Conservation (phyloP, 305 asterid species). For the Fraxinus greggii region DNA sequence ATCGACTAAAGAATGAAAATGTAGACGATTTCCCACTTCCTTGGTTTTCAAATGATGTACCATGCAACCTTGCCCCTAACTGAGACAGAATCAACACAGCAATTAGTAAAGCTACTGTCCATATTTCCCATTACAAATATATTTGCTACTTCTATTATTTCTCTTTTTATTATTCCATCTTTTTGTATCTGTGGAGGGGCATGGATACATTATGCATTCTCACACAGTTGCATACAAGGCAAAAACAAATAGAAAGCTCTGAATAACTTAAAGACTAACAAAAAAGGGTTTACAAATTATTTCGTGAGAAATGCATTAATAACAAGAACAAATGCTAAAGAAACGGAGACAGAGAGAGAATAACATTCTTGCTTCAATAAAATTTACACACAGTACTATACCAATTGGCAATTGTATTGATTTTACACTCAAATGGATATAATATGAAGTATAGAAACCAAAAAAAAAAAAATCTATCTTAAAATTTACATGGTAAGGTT, state of each 20-base stretch:
- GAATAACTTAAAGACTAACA: not conserved
- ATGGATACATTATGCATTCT: not conserved
- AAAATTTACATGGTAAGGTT: not conserved
- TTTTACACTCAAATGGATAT: not conserved
- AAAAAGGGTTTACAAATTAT: not conserved
- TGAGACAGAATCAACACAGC: slow-evolving; percentile 24
- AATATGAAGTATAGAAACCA: too few relatives aligned
- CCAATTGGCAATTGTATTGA: not conserved
- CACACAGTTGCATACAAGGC: not conserved
- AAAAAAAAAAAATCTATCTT: not conserved
- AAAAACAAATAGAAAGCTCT: not conserved
- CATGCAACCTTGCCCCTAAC: slow-evolving; percentile 30
- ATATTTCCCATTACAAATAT: not conserved
- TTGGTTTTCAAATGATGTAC: slow-evolving; percentile 16
- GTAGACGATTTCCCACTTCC: slow-evolving; percentile 9
- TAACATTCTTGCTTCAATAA: not conserved
- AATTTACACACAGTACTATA: not conserved
- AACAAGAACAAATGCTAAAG: not conserved
- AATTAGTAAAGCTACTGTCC: not conserved
- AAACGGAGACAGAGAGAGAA: not conserved
- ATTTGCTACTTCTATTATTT: not conserved
- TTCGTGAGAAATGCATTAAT: not conserved
- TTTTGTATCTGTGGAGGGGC: not conserved
- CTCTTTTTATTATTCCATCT: not conserved
- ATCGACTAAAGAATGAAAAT: slow-evolving; percentile 1